These are phyloP conservation scores for Sequoiadendron giganteum DNA, from an alignment of 75 land plant genomes.

Conservation along the genomic window DNA sequence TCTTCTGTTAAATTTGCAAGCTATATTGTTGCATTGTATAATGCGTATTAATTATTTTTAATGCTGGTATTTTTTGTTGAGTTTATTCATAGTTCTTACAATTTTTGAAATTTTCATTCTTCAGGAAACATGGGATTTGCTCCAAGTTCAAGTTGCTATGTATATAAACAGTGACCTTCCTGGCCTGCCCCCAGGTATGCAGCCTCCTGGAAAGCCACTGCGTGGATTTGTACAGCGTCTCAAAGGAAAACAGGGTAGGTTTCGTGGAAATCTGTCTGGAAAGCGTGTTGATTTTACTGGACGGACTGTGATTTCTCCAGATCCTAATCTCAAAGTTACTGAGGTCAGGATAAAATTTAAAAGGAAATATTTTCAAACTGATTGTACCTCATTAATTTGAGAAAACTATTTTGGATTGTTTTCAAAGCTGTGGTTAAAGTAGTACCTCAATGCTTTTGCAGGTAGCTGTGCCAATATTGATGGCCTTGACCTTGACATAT, in stretches of 20 bases:
- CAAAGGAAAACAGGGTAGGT: slow-evolving; percentile 97
- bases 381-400: neutral
- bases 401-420: neutral
- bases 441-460: slow-evolving; percentile 22
- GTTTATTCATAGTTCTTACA: neutral
- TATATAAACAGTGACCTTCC: slow-evolving; percentile 94
- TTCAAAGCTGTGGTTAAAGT: neutral
- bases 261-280: slow-evolving; percentile 95
- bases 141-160: slow-evolving; percentile 78
- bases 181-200: slow-evolving; percentile 39
- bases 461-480: slow-evolving; percentile 86
- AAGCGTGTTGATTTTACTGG: slow-evolving; percentile 98
- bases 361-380: neutral
- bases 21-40: neutral
- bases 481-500: slow-evolving; percentile 85
- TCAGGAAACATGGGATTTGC: slow-evolving; percentile 54
- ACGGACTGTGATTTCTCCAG: slow-evolving; percentile 97
- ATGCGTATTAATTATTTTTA: neutral
- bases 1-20: neutral
- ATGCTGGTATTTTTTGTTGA: neutral
- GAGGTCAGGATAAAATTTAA: slow-evolving; percentile 50
- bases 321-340: slow-evolving; percentile 94
- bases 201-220: slow-evolving; percentile 43
- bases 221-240: slow-evolving; percentile 94
- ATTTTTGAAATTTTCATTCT: neutral